Conservation (phyloP, 768 basidiomycete genomes). For the Termitomyces sp. region DNA sequence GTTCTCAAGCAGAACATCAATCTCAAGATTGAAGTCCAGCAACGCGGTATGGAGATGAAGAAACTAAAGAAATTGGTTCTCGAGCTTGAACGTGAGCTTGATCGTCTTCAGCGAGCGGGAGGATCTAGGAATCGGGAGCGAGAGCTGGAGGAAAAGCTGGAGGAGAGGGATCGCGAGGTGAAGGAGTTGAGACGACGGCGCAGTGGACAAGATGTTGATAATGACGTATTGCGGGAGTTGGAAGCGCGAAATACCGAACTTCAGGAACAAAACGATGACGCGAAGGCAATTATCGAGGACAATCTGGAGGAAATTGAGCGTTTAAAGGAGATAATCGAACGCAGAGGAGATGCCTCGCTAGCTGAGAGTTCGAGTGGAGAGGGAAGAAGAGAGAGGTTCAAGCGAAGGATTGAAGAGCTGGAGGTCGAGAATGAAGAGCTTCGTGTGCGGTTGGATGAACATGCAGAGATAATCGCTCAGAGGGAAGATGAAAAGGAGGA, state of each 20-base stretch:
- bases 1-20: slow-evolving; percentile 90
- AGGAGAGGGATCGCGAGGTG: slow-evolving; percentile 67
- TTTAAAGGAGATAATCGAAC: slow-evolving; percentile 63
- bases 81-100: slow-evolving; percentile 77
- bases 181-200: slow-evolving; percentile 56
- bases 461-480: slow-evolving; percentile 45
- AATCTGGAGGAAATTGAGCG: slow-evolving; percentile 80
- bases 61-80: slow-evolving; percentile 85
- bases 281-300: slow-evolving; percentile 66
- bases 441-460: slow-evolving; percentile 48
- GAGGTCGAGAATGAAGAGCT: slow-evolving; percentile 63
- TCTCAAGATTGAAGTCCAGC: slow-evolving; percentile 88
- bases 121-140: slow-evolving; percentile 49
- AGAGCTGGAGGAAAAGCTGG: slow-evolving; percentile 72
- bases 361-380: slow-evolving; percentile 34
- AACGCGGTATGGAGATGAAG: slow-evolving; percentile 87
- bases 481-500: slow-evolving; percentile 72
- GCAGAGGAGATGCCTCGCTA: slow-evolving; percentile 35
- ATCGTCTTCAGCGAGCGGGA: slow-evolving; percentile 53
- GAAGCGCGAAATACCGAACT: slow-evolving; percentile 62
- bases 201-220: slow-evolving; percentile 34
- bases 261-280: slow-evolving; percentile 69
- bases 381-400: slow-evolving; percentile 34
- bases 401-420: slow-evolving; percentile 48
- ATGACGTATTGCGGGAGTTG: slow-evolving; percentile 46